Percentiles rank a stretch among this genome's conserved stretches.
Evolutionary conservation across 2,329 filamentous ascomycete genomes (phyloP).

Genomic region (Bimuria novae-zelandiae): DNA sequence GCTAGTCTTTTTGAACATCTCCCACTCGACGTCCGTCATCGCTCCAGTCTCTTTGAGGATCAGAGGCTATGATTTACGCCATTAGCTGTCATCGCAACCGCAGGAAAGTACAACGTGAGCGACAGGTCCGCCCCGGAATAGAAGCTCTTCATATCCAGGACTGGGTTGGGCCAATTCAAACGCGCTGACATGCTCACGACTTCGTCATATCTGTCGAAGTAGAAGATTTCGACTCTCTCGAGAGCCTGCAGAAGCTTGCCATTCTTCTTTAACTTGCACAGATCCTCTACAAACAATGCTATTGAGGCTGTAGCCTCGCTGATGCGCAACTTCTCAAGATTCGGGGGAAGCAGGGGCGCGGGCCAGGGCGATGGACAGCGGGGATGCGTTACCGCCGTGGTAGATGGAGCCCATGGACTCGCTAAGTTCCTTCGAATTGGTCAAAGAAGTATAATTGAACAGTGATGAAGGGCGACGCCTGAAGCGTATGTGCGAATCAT

Average conservation of each 20-base stretch:
- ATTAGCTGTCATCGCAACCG: background rate
- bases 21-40: background rate
- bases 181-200: background rate
- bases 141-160: background rate
- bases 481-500: conserved; percentile 12
- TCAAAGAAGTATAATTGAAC: conserved; percentile 18
- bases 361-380: background rate
- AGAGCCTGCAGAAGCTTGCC: conserved; percentile 5
- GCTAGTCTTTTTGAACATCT: background rate
- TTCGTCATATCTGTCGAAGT: background rate
- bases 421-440: conserved; percentile 13
- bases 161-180: background rate
- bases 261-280: conserved; percentile 15
- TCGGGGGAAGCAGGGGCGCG: conserved; percentile 13
- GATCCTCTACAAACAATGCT: conserved; percentile 8
- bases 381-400: background rate
- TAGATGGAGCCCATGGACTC: conserved; percentile 19
- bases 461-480: background rate
- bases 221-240: conserved; percentile 18
- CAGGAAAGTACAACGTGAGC: background rate
- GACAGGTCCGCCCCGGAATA: background rate
- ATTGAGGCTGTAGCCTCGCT: conserved; percentile 15
- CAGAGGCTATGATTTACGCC: background rate
- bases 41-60: background rate
- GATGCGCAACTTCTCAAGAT: conserved; percentile 19